Evolutionary conservation across 2,329 filamentous ascomycete species (phyloP).

Genomic region (Fusarium nelsonii): DNA sequence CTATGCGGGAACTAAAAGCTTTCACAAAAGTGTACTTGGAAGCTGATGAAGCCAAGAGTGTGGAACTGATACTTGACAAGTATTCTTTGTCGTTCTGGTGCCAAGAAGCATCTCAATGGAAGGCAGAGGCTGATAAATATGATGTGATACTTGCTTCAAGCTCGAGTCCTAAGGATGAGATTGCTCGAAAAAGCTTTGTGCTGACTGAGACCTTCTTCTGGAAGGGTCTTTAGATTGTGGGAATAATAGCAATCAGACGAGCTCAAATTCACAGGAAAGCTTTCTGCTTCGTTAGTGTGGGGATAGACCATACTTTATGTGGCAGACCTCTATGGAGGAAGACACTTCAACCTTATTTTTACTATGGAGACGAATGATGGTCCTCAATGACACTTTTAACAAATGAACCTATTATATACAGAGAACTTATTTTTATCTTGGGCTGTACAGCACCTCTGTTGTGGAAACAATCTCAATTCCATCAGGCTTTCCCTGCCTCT

Average conservation of each 20-base stretch:
- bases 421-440: conserved; percentile 7
- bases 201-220: conserved; percentile 27
- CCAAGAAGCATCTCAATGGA: conserved; percentile 33
- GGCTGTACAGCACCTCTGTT: conserved; percentile 30
- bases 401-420: background rate
- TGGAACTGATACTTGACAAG: conserved; percentile 26
- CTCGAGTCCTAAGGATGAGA: conserved; percentile 36
- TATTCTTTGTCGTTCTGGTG: conserved; percentile 40
- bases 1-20: conserved; percentile 30
- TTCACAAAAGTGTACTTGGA: conserved; percentile 21
- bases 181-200: conserved; percentile 9
- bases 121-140: conserved; percentile 39
- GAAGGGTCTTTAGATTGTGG: conserved; percentile 14
- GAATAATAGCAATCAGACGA: rapidly evolving
- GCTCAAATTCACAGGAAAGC: rapidly evolving
- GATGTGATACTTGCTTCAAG: conserved; percentile 37
- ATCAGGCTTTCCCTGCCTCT: background rate
- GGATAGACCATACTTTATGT: rapidly evolving
- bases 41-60: background rate
- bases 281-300: too few relatives aligned
- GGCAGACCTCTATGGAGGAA: too few relatives aligned
- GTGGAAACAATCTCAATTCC: conserved; percentile 38
- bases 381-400: rapidly evolving
- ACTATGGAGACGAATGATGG: rapidly evolving
- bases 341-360: background rate